phyloP scores from a whole-genome alignment of 176 grass and related monocot species.

The Bromus sterilis region DNA sequence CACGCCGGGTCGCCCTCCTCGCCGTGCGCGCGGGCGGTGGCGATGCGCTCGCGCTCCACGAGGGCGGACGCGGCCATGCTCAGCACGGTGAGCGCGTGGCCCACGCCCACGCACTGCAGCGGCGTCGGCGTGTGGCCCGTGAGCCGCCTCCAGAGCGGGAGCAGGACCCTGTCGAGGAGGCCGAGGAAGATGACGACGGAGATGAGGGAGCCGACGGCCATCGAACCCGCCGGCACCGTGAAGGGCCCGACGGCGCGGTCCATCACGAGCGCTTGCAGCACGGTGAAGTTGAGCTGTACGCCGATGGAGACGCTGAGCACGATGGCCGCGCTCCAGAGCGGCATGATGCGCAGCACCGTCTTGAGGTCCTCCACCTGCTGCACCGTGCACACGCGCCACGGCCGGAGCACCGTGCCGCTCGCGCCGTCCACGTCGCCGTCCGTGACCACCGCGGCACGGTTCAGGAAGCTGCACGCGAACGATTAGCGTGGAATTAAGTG shows the following conservation, averaged over 20 bases:
- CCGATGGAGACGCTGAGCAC: slow-evolving; percentile 38
- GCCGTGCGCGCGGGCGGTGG: slow-evolving; percentile 13
- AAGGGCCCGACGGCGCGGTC: slow-evolving; percentile 49
- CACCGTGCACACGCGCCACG: slow-evolving; percentile 56
- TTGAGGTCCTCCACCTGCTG: slow-evolving; percentile 67
- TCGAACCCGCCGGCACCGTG: slow-evolving; percentile 45
- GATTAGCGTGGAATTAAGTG: background rate
- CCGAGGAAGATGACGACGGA: slow-evolving; percentile 25
- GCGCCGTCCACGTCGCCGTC: slow-evolving; percentile 14
- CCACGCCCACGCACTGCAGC: slow-evolving; percentile 48
- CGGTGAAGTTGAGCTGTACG: slow-evolving; percentile 43
- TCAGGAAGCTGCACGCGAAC: slow-evolving; percentile 36
- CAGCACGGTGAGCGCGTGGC: slow-evolving; percentile 35
- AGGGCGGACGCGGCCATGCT: slow-evolving; percentile 43
- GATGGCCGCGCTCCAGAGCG: slow-evolving; percentile 47
- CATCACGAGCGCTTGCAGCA: slow-evolving; percentile 65
- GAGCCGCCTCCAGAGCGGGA: slow-evolving; percentile 30
- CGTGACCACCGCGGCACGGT: slow-evolving; percentile 47
- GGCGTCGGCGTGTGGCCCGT: slow-evolving; percentile 24
- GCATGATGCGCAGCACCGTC: slow-evolving; percentile 41
- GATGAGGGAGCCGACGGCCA: slow-evolving; percentile 4
- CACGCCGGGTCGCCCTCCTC: slow-evolving; percentile 22
- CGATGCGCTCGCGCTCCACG: slow-evolving; percentile 29
- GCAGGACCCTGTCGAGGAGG: slow-evolving; percentile 43
- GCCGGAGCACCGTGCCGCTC: slow-evolving; percentile 5